These are phyloP conservation scores for Inosperma sp. DNA, from an alignment of 768 basidiomycete species.

Conservation along the genomic window DNA sequence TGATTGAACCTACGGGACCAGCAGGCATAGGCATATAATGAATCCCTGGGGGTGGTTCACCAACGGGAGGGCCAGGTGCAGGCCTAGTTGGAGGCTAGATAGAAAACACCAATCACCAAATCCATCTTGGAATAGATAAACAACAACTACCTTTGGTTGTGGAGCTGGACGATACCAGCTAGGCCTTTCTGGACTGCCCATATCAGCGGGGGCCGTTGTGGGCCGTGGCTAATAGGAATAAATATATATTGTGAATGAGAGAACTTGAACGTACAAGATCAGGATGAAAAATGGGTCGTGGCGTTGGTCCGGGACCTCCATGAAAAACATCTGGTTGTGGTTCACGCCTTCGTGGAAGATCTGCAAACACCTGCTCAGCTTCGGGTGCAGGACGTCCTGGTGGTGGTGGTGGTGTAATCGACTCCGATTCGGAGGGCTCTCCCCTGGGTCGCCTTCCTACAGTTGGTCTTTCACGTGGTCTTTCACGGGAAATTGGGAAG, in stretches of 20 bases:
- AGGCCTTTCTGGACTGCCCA: too few species aligned
- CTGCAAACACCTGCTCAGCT: too few species aligned
- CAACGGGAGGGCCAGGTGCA: too few species aligned
- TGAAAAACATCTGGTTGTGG: slow-evolving; percentile 5
- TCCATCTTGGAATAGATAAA: slow-evolving; percentile 3
- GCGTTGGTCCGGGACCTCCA: slow-evolving; percentile 18
- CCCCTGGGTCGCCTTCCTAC: too few species aligned
- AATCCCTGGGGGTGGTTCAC: slow-evolving; percentile 18
- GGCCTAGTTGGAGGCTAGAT: too few species aligned
- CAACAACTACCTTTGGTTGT: slow-evolving; percentile 12
- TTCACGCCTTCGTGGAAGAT: too few species aligned
- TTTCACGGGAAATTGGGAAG: slow-evolving; percentile 4
- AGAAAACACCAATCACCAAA: too few species aligned
- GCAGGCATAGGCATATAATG: slow-evolving; percentile 45
- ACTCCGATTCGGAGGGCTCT: too few species aligned
- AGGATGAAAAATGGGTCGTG: slow-evolving; percentile 23
- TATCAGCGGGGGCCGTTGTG: too few species aligned
- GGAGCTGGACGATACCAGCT: slow-evolving; percentile 41
- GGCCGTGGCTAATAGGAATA: slow-evolving; percentile 9
- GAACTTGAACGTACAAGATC: background rate
- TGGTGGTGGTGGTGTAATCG: too few species aligned
- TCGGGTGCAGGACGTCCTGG: too few species aligned
- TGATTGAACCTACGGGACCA: slow-evolving; percentile 44
- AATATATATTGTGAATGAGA: slow-evolving; percentile 6
- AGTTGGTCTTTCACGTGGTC: too few species aligned